Base-by-base conservation (phyloP, 2,329 filamentous ascomycete species). In the Hymenoscyphus albidus region DNA sequence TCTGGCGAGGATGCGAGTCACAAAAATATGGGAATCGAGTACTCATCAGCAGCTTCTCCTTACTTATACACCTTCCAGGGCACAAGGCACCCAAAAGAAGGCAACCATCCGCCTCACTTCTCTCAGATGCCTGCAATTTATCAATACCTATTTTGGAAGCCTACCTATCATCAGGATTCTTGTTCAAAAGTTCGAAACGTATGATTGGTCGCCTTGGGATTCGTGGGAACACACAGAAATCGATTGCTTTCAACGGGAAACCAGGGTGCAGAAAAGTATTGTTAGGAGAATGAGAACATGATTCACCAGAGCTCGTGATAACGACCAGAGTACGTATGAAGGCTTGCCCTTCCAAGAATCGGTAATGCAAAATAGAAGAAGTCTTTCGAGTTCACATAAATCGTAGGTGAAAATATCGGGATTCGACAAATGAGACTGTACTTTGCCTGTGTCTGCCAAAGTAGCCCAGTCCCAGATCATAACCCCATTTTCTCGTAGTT, bases 81-180 rank as follows among this genome's bases (percentile, higher is more conserved):
- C 32, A 65, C 55, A 64, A 71, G 69, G 69, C 67, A 70, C 16
- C 67, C 62, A 65, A 51, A 55, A 27, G 18, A 54, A 70, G 69
- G 69, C 66, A 69, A 64, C 61, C 22, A 65, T 59, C 60, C 64
- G 67, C 67, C 67, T 60, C 55, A 54, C 63, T 66, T 68, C 22
- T 5, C 22, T 5, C 39, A 59, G 9, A 62, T 64, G 61, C 55
- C 58, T 66, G 60, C 48, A 62, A 54, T 16, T 32, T 18, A 55
- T 16, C 48, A 54, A 54, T 32, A 44, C 44, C 31, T 59, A 42
- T 59, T 32, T 44, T 31, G 6, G 35, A 38, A 16, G 12, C 55
- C 55, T 31, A 27, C 48, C 48, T 54, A 18, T 13, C 18, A 54
- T 10, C 35, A 10, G 35, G 9, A 10, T 35, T 35, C 27, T 27